Conservation (phyloP, 805 yeast genomes). For the Candida glaebosa region DNA sequence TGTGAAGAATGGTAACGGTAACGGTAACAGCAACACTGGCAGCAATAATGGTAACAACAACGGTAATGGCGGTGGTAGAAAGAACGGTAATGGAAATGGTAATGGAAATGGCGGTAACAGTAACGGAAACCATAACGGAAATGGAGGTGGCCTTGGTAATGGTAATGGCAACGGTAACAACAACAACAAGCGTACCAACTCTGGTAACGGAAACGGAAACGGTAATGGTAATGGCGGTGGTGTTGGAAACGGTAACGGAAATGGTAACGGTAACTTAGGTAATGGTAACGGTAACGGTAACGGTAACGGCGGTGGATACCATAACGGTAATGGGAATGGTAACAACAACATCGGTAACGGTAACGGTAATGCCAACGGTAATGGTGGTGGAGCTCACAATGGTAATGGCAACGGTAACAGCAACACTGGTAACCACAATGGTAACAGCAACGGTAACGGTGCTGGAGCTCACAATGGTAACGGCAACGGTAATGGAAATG, state of each 20-base stretch:
- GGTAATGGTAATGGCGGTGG: background rate
- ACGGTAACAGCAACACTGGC: constrained; percentile 9
- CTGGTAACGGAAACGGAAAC: background rate
- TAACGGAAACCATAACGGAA: constrained; percentile 16
- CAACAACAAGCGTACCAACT: background rate
- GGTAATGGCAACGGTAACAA: constrained; percentile 11
- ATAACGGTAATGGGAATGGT: constrained; percentile 7
- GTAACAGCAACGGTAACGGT: background rate
- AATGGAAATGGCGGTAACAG: constrained; percentile 1
- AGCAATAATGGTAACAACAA: background rate
- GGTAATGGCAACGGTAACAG: background rate
- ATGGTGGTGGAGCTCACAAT: background rate
- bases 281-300: constrained; percentile 13
- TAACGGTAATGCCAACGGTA: background rate
- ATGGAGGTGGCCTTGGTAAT: constrained; percentile 8
- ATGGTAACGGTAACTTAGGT: background rate
- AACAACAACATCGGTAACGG: constrained; percentile 12
- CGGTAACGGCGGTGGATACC: constrained; percentile 13
- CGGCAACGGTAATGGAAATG: background rate
- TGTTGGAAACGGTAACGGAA: background rate
- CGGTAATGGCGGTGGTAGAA: background rate
- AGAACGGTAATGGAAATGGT: background rate
- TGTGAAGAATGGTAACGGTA: constrained; percentile 5
- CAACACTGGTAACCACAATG: background rate
- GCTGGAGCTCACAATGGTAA: background rate